Evolutionary conservation across 441 rosid species (phyloP).

Genomic region (Syzygium malaccense): DNA sequence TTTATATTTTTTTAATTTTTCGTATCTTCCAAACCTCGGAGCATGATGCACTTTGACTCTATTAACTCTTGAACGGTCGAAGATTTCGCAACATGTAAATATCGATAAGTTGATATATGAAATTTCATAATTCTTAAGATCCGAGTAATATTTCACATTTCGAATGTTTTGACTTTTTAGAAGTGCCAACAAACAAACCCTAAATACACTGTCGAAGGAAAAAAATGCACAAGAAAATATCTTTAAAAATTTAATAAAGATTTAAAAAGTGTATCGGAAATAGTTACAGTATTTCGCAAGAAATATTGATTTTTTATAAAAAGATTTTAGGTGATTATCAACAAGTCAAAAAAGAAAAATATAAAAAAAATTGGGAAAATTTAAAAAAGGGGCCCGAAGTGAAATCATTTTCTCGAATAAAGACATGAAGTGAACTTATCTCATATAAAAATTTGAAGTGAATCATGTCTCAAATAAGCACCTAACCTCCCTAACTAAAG

Average conservation of each 20-base stretch:
- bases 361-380: not conserved
- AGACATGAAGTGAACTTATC: no score
- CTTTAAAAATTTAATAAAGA: no score
- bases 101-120: no score
- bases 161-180: no score
- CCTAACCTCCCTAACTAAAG: fast-evolving
- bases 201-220: not conserved
- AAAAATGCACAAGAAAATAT: not conserved
- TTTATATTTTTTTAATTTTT: not conserved
- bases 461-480: no score
- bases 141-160: no score
- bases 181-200: not conserved
- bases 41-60: not conserved
- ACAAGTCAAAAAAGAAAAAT: not conserved
- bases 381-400: not conserved
- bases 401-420: fast-evolving
- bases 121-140: no score
- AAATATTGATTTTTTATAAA: no score
- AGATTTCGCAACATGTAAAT: not conserved
- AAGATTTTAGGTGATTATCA: no score
- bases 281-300: no score
- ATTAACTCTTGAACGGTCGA: not conserved
- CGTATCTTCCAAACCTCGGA: not conserved
- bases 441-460: no score
- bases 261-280: not conserved